These are phyloP conservation scores for Suaeda aralocaspica DNA, from an alignment of 148 eudicot species.

Conservation along the genomic window DNA sequence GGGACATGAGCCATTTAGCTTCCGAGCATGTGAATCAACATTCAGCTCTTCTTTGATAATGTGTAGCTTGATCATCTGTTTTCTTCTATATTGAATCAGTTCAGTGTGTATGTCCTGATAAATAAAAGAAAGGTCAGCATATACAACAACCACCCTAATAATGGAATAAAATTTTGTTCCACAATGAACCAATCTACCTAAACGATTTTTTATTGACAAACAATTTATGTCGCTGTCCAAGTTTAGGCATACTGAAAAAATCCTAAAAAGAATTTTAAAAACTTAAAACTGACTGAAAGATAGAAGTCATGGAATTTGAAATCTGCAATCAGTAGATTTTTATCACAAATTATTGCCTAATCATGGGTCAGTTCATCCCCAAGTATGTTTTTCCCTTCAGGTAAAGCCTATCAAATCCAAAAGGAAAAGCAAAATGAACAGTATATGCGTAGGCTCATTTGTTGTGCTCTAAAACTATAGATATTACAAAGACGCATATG, in stretches of 20 bases:
- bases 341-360: neutral
- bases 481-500: neutral
- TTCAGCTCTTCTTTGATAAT: conserved; percentile 52
- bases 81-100: conserved; percentile 77
- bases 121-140: conserved; percentile 14
- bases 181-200: neutral
- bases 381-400: neutral
- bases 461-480: neutral
- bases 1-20: conserved; percentile 77
- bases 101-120: conserved; percentile 88
- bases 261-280: neutral
- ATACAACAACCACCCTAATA: neutral
- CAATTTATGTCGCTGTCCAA: neutral
- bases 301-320: neutral
- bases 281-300: neutral
- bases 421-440: neutral
- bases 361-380: neutral
- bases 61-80: conserved; percentile 80
- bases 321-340: neutral
- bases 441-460: neutral
- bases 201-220: conserved; percentile 1
- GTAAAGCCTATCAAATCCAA: neutral
- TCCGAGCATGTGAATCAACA: conserved; percentile 72
- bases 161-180: neutral
- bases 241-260: neutral